Evolutionary conservation across 306 rosid genomes (phyloP).

Genomic region (Corylus americana): DNA sequence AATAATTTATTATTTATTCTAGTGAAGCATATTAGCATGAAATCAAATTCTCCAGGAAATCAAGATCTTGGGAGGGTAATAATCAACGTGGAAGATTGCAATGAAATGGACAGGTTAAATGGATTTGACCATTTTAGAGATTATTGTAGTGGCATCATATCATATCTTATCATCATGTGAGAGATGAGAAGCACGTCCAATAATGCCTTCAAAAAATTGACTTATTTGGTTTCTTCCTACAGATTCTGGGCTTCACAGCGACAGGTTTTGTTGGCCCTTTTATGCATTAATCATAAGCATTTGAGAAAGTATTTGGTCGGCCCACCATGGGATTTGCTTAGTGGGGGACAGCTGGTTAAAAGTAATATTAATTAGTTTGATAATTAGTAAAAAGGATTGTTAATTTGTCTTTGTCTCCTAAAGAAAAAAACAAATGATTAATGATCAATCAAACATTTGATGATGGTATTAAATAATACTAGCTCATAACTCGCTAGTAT

Average conservation of each 20-base stretch:
- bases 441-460: too few relatives aligned
- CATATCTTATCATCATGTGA: too few relatives aligned
- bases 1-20: too few relatives aligned
- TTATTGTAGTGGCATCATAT: not conserved
- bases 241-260: not conserved
- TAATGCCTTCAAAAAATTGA: not conserved
- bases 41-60: not conserved
- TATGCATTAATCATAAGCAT: not conserved
- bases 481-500: too few relatives aligned
- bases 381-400: too few relatives aligned
- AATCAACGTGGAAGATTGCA: not conserved
- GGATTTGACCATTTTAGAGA: not conserved
- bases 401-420: too few relatives aligned
- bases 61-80: not conserved
- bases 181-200: not conserved
- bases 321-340: too few relatives aligned
- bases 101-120: constrained; percentile 11
- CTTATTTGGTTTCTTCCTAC: not conserved
- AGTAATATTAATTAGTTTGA: too few relatives aligned
- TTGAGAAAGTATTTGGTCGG: not conserved
- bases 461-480: too few relatives aligned
- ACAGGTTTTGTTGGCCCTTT: too few relatives aligned
- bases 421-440: too few relatives aligned
- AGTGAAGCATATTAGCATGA: not conserved
- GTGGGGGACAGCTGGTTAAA: too few relatives aligned